A percentile compares a stretch with the other conserved stretches of the same genome.
Evolutionary conservation across 2,329 filamentous ascomycete genomes (phyloP).

Genomic region (Cladosporium halotolerans): DNA sequence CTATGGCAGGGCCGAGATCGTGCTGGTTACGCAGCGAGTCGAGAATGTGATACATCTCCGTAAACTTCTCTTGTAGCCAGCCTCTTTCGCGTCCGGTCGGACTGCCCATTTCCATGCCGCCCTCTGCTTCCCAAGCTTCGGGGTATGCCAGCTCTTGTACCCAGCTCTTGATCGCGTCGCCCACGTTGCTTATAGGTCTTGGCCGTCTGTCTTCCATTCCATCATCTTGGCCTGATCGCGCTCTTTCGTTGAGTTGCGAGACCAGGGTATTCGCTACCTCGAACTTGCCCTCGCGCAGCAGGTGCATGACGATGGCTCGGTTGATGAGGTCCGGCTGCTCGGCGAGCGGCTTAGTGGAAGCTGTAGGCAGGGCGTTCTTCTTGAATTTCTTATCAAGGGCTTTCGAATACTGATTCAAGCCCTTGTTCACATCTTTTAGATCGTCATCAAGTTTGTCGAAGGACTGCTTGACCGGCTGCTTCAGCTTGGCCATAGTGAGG

Average conservation of each 20-base stretch:
- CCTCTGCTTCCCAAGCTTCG: conserved; percentile 10
- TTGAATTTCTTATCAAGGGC: conserved; percentile 74
- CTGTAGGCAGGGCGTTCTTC: conserved; percentile 63
- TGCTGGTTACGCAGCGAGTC: conserved; percentile 63
- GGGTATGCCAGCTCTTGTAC: conserved; percentile 11
- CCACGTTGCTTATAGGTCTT: conserved; percentile 3
- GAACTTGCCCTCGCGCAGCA: conserved; percentile 91
- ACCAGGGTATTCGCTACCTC: conserved; percentile 80
- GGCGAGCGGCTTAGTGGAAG: conserved; percentile 73
- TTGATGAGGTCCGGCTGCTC: conserved; percentile 74
- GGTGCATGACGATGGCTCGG: conserved; percentile 91
- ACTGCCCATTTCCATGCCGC: not conserved
- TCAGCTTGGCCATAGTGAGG: conserved; percentile 72
- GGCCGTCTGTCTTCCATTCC: not conserved
- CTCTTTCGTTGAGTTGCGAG: conserved; percentile 51
- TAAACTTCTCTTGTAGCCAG: conserved; percentile 71
- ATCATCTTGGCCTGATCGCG: conserved; percentile 6
- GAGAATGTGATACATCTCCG: conserved; percentile 85
- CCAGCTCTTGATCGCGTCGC: conserved; percentile 8
- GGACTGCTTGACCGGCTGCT: conserved; percentile 74
- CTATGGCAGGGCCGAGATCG: conserved; percentile 76
- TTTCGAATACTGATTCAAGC: conserved; percentile 77
- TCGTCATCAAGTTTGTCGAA: conserved; percentile 76
- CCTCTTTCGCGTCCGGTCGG: conserved; percentile 9
- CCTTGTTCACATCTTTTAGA: conserved; percentile 75